Evolutionary conservation across 305 asterid genomes (phyloP), one percentile per base, ranked within the genome.

Genomic region (Petunia hybrid): DNA sequence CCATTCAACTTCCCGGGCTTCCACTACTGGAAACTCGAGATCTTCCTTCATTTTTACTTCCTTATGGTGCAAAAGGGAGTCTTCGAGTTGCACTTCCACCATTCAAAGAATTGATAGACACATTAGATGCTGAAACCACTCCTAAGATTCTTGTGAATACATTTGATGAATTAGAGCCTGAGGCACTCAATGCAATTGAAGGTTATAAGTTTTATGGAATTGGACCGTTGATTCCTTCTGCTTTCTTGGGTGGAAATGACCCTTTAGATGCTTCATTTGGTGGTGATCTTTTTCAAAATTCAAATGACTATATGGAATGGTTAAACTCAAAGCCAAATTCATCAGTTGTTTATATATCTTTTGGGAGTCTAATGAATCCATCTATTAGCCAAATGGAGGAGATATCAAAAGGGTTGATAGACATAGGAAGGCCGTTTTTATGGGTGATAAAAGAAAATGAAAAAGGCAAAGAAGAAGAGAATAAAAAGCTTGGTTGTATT

Each of bases 151-250:
- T 91, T 7, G 75, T 91, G 75, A 91, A 91, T 84, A 86, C 87
- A 1, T 87, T 89, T 66, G 80, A 86, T 39, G 88, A 45, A 4
- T 62, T 89, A 66, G 92, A 89, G 40, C 4, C 60, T 1, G 88
- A 87, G 45, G 83, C 85, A 38, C 55, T 89, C 45, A 82, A 22
- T 42, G 82, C 39, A 5, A 36, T 86, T 4, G 71, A 68, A 43
- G 74, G 80, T 71, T 85, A 83, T 42, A 80, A 84, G 2, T 39
- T 88, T 63, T 57, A 82, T 42, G 82, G 78, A 0, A 81, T 89
- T 36, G 93, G 91, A 8, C 93, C 91, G 2, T 84, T 89, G 36
- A 80, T 89, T 73, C 92, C 92, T 12, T 86, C 89, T 1, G 86
- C 89, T 1, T 86, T 85, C 59, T 53, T 84, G 31, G 89, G 86